A percentile compares a stretch with the other conserved stretches of the same genome.
Evolutionary conservation across 192 early-diverging fungal genomes (phyloP).

Genomic region (Mycoemilia scoparia): DNA sequence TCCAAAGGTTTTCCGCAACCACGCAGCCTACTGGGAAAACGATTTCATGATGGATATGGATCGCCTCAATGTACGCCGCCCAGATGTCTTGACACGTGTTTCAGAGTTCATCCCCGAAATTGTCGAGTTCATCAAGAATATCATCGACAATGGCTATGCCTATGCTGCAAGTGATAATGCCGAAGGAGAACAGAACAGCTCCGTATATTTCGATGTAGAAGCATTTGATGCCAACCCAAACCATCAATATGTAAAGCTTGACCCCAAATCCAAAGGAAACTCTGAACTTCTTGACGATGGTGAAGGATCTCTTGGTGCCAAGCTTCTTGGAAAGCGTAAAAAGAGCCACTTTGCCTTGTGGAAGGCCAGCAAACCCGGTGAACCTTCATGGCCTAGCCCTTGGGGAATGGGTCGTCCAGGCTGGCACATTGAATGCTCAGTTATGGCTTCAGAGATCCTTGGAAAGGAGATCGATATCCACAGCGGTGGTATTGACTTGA

Average conservation of each 20-base stretch:
- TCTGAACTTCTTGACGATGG: slow-evolving; percentile 58
- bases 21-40: slow-evolving; percentile 84
- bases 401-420: slow-evolving; percentile 91
- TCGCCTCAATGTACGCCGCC: slow-evolving; percentile 64
- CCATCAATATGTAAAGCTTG: slow-evolving; percentile 89
- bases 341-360: slow-evolving; percentile 87
- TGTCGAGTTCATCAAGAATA: slow-evolving; percentile 69
- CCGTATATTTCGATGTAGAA: slow-evolving; percentile 88
- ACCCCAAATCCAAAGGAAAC: slow-evolving; percentile 76
- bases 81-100: slow-evolving; percentile 81
- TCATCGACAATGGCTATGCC: slow-evolving; percentile 88
- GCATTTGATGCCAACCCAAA: slow-evolving; percentile 59
- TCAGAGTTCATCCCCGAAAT: slow-evolving; percentile 96
- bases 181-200: slow-evolving; percentile 50
- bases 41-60: slow-evolving; percentile 91
- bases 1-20: slow-evolving; percentile 75
- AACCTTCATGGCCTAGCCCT: slow-evolving; percentile 83
- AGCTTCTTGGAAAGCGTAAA: slow-evolving; percentile 45
- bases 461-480: slow-evolving; percentile 85
- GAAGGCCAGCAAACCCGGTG: slow-evolving; percentile 85
- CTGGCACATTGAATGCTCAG: slow-evolving; percentile 99
- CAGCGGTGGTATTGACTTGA: slow-evolving; percentile 85
- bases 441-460: slow-evolving; percentile 86
- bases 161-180: no score
- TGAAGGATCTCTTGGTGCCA: slow-evolving; percentile 65